A percentile compares a stretch with the other conserved stretches of the same genome.
phyloP scores from a whole-genome alignment of 2,329 filamentous ascomycete genomes.

The Geosmithia flava region DNA sequence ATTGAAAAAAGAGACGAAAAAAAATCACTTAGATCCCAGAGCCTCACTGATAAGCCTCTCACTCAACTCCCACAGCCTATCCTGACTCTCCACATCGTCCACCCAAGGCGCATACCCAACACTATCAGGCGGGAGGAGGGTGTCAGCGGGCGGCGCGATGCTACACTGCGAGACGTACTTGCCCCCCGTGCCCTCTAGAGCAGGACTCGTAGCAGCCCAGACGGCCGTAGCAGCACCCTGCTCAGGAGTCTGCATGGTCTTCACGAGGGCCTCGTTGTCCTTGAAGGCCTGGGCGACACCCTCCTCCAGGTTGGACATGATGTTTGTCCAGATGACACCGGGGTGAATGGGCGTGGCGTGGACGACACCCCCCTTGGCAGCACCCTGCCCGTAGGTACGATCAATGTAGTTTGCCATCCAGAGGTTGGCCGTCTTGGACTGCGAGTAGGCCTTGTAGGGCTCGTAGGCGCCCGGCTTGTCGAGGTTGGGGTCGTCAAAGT shows the following conservation, averaged over 20 bases:
- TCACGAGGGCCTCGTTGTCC: not conserved
- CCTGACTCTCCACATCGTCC: slow-evolving; percentile 24
- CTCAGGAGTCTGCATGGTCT: slow-evolving; percentile 1
- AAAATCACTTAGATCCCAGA: too few relatives aligned
- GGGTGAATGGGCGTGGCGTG: slow-evolving; percentile 30
- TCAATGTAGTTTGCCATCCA: slow-evolving; percentile 38
- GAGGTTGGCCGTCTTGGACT: slow-evolving; percentile 38
- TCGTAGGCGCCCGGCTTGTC: slow-evolving; percentile 10
- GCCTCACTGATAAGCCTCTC: slow-evolving; percentile 1
- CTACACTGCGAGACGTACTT: slow-evolving; percentile 29
- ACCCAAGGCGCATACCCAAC: slow-evolving; percentile 10
- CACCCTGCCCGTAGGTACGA: slow-evolving; percentile 24
- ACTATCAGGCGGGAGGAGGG: not conserved
- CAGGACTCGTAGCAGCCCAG: slow-evolving; percentile 26
- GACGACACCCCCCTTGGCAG: too few relatives aligned
- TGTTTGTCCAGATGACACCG: slow-evolving; percentile 22
- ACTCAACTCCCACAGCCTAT: slow-evolving; percentile 26
- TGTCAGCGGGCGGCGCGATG: slow-evolving; percentile 9
- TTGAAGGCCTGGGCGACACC: not conserved
- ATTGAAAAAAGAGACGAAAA: too few relatives aligned
- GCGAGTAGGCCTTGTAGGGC: slow-evolving; percentile 26
- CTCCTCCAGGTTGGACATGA: slow-evolving; percentile 10
- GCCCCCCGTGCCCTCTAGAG: slow-evolving; percentile 31
- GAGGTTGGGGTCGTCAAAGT: slow-evolving; percentile 9
- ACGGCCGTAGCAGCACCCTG: slow-evolving; percentile 37